Base-by-base conservation (phyloP, 2,329 filamentous ascomycete species). In the Colletotrichum eremochloae region DNA sequence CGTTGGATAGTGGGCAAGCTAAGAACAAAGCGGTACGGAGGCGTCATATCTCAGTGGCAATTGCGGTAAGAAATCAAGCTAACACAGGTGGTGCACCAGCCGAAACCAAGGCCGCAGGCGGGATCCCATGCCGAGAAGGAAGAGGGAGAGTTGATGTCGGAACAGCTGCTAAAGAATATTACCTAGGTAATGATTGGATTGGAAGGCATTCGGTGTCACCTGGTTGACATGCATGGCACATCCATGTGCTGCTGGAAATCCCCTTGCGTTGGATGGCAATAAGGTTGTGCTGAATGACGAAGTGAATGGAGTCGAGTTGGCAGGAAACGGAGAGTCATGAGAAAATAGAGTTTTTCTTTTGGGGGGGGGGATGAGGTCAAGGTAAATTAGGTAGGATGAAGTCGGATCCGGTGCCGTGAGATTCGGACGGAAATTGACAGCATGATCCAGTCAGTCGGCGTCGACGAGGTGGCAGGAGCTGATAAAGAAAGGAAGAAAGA, bases 1-100 rank as follows among this genome's bases (percentile, higher is more conserved):
- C 67, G 48, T 71, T 62, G 40, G 44, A 48, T 24, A 56, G 44
- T 48, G 50, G 46, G 31, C 56, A 67, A 57, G 67, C 56, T 44
- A 46, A 53, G 58, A 36, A 46, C 61, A 58, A 52, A 63, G 55
- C 42, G 40, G 38, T 61, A 24, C 50, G 52, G 29, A 52, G 44
- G 68, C 65, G 68, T 69, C 66, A 64, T 61, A n/a, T 48, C 8
- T 63, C 18, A 36, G 18, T 6, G 29, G 29, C 36, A 38, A n/a
- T 33, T 50, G 61, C 24, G 20, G 56, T 36, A 52, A 63, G n/a
- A 33, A 31, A 53, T 29, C 24, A n/a, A 33, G 56, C 38, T 38
- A 40, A 6, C 11, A 20, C 40, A 63, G 52, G 40, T 15, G 63
- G 57, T 57, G 36, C 58, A 48, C 40, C 63, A 20, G 57, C 63